Evolutionary conservation across 192 early-diverging fungal species (phyloP).

Genomic region (Podochytrium sp.): DNA sequence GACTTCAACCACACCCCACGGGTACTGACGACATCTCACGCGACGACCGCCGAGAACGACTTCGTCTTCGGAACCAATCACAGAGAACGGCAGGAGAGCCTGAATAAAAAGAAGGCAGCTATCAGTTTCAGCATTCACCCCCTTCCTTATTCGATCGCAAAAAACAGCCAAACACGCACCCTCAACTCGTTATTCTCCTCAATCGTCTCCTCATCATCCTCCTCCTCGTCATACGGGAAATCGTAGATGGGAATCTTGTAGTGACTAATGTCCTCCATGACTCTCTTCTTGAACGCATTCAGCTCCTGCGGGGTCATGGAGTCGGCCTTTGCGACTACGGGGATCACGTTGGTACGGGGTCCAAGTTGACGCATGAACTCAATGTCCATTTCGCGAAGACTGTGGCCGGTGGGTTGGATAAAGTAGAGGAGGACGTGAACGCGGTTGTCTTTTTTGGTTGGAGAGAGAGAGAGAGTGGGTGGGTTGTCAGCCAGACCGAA

Average conservation of each 20-base stretch:
- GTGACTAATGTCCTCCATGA: slow-evolving; percentile 97
- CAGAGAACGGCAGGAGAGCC: slow-evolving; percentile 60
- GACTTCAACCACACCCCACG: slow-evolving; percentile 64
- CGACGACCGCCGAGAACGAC: slow-evolving; percentile 55
- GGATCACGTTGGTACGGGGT: slow-evolving; percentile 92
- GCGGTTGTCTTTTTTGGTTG: slow-evolving; percentile 93
- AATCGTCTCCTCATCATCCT: slow-evolving; percentile 97
- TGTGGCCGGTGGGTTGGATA: slow-evolving; percentile 95
- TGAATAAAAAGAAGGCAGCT: slow-evolving; percentile 29
- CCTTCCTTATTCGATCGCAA: neutral
- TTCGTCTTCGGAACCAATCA: slow-evolving; percentile 67
- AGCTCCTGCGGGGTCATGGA: slow-evolving; percentile 90
- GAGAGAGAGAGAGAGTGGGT: neutral
- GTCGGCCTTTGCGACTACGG: slow-evolving; percentile 93
- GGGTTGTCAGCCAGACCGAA: slow-evolving; percentile 12
- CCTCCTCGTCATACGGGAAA: slow-evolving; percentile 95
- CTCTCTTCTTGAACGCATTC: slow-evolving; percentile 88
- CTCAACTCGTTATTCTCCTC: slow-evolving; percentile 98
- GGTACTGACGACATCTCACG: slow-evolving; percentile 67
- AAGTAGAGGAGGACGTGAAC: slow-evolving; percentile 98
- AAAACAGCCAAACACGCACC: slow-evolving; percentile 36
- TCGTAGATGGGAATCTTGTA: slow-evolving; percentile 97
- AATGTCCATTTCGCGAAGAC: slow-evolving; percentile 88
- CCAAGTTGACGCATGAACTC: slow-evolving; percentile 88
- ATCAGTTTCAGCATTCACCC: too few species aligned